Evolutionary conservation across 768 basidiomycete genomes (phyloP), one percentile per base, ranked within the genome.

Genomic region (Ramaria rubella): DNA sequence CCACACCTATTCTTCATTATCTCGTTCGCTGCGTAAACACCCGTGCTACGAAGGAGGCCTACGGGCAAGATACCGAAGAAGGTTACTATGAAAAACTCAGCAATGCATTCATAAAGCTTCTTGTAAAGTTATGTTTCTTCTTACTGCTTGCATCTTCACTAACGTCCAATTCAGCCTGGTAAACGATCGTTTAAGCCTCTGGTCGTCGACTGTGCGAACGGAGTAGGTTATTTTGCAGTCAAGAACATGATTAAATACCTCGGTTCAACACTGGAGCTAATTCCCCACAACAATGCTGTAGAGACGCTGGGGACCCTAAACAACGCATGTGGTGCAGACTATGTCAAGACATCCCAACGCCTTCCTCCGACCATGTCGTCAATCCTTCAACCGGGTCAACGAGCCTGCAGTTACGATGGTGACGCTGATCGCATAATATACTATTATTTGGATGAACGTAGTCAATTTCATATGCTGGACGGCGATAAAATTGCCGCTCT

Each of bases 391-490:
- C 76, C 86, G 21, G 85, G 87, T 14, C 81, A 92, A 66, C 81
- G 94, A 42, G 94, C 81, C 1, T 97, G 94, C 70, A 95, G 93
- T 66, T 79, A 96, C 55, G 96, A 99, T 62, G 96, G 96, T 34
- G 96, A 99, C 69, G 96, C 96, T 4, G 96, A 99, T 73, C 84
- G 96, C 36, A 74, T 99, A 62, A 94, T 99, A 66, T 99, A 93
- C 68, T 98, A 85, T 73, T 97, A 96, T 69, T 71, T 91, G 58
- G 90, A 93, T 67, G 82, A 86, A 58, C 75, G 78, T 29, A 77
- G 81, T 31, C 75, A 79, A 52, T 99, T 98, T 75, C 86, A 83
- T 64, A 83, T 99, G 81, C 80, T 99, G 40, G 96, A 99, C 62
- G 96, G 96, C 11, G 96, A 99, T 74, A 99, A 98, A 79, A 98